Evolutionary conservation across 306 rosid genomes (phyloP), one percentile per base, ranked within the genome.

Genomic region (Comarum palustre): DNA sequence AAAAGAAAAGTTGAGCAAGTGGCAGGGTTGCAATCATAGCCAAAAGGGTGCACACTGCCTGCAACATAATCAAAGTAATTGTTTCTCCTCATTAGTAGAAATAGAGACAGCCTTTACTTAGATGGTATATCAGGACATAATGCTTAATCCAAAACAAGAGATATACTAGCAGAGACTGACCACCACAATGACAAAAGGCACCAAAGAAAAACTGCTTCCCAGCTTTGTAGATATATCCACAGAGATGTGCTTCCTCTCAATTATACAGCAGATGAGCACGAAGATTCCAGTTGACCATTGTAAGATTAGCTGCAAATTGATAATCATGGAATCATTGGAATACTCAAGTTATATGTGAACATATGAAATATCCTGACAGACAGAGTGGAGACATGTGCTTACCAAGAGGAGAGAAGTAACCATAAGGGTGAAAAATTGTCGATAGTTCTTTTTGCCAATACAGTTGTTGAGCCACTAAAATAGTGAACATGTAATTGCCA

Each of bases 391-490:
- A 22, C 76, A 78, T 24, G 51, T 79, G 79, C 97, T 91, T 90
- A 94, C 99, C 99, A 94, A 91, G 83, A 94, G 82, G 69, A 94
- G 95, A 55, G 99, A 90, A 50, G 97, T 16, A 73, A 94, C 91
- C 99, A 94, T 94, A 52, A 94, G 97, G 78, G 92, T 84, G 85
- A 94, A 94, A 83, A 94, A 94, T 42, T 94, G 85, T 47, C 96
- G 69, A 78, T 94, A 94, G 87, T 94, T 94, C 87, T 46, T 89
- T 73, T 84, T 84, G 19, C 99, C 99, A 25, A 94, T 87, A 68
- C 99, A 94, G 82, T 91, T 94, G 88, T 94, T 94, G 68, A 94
- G 97, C 99, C 99, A 94, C 99, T 94, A 82, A 79, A 89, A 81
- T 75, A 74, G 48, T 47, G 71, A 75, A 64, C 68, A 72, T 72